A percentile compares a stretch with the other conserved stretches of the same genome.
These are phyloP conservation scores for Exophiala xenobiotica DNA, from an alignment of 2,329 filamentous ascomycete species.

Conservation along the genomic window DNA sequence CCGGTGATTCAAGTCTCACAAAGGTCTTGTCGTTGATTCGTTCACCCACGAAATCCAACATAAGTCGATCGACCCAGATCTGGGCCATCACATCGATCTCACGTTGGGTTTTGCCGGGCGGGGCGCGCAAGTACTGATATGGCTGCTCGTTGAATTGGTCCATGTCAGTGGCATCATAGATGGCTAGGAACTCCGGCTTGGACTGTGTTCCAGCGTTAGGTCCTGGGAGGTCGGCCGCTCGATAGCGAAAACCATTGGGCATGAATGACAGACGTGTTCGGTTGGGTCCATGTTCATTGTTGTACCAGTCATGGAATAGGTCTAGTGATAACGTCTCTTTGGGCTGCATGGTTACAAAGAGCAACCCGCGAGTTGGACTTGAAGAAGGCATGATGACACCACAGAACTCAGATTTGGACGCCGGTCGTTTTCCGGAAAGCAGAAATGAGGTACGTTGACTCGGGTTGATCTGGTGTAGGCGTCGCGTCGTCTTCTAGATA, in stretches of 20 bases:
- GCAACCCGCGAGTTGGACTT: slow-evolving; percentile 59
- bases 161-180: slow-evolving; percentile 58
- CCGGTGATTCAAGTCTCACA: slow-evolving; percentile 57
- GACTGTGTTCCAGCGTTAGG: slow-evolving; percentile 5
- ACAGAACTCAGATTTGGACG: background rate
- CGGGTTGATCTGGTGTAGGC: no score
- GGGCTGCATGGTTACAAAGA: slow-evolving; percentile 86
- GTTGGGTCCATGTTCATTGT: slow-evolving; percentile 85
- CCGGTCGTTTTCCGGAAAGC: background rate
- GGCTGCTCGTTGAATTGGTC: slow-evolving; percentile 65
- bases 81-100: slow-evolving; percentile 63
- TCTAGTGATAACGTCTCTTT: slow-evolving; percentile 13
- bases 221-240: slow-evolving; percentile 58
- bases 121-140: slow-evolving; percentile 56
- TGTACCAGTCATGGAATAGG: slow-evolving; percentile 88
- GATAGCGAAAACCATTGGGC: slow-evolving; percentile 75
- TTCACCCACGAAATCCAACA: slow-evolving; percentile 66
- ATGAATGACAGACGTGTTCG: slow-evolving; percentile 74
- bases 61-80: slow-evolving; percentile 66
- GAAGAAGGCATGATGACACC: slow-evolving; percentile 7
- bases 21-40: slow-evolving; percentile 47
- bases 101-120: slow-evolving; percentile 56
- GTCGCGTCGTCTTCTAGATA: no score
- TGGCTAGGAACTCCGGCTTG: slow-evolving; percentile 43
- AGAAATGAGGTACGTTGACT: no score